phyloP scores from a whole-genome alignment of 148 eudicot species.

The Beta vulgaris region DNA sequence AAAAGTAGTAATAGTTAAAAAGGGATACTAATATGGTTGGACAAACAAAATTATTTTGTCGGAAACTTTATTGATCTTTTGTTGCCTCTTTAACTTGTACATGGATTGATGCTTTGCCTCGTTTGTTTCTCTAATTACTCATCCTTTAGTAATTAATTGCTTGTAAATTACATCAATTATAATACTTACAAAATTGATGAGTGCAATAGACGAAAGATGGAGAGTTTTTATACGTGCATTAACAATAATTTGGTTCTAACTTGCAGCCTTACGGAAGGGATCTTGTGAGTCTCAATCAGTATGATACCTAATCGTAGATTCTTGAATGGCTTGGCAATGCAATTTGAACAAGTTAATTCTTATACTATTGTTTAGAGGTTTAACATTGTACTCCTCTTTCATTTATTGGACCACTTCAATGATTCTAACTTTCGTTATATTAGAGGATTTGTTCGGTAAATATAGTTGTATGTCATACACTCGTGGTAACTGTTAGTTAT shows the following conservation, averaged over 20 bases:
- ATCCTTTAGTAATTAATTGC: neutral
- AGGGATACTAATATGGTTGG: neutral
- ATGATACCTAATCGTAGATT: conserved; percentile 20
- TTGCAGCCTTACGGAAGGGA: conserved; percentile 3
- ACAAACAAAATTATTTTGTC: conserved; percentile 17
- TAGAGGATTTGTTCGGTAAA: no score
- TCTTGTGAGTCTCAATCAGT: conserved; percentile 20
- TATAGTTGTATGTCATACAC: no score
- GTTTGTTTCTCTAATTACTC: neutral
- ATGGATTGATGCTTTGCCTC: neutral
- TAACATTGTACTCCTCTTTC: no score
- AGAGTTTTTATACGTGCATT: neutral
- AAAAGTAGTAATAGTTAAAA: neutral
- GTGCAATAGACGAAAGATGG: conserved; percentile 3
- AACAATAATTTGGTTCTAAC: neutral
- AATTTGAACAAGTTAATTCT: conserved; percentile 14
- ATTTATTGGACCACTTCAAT: no score
- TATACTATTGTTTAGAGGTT: neutral
- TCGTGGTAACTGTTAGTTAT: no score
- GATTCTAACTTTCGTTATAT: no score
- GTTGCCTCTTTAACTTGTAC: neutral
- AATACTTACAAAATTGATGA: conserved; percentile 8
- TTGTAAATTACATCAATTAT: neutral
- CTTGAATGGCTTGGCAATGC: conserved; percentile 14
- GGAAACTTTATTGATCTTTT: conserved; percentile 3